Evolutionary conservation across 2,329 filamentous ascomycete species (phyloP).

Genomic region (Botrytis medusae): DNA sequence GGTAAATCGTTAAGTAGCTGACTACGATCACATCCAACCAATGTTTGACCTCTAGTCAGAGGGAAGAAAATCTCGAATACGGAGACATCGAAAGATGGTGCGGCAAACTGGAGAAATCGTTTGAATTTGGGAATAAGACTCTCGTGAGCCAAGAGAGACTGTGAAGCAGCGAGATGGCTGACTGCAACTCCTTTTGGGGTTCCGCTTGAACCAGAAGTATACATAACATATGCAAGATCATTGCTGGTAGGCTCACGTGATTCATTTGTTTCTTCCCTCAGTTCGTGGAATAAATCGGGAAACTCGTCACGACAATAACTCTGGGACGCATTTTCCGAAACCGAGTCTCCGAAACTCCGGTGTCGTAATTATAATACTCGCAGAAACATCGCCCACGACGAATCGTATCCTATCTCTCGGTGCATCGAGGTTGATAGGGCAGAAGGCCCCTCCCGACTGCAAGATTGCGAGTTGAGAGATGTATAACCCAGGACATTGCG

Average conservation of each 20-base stretch:
- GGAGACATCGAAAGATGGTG: conserved; percentile 90
- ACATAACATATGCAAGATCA: conserved; percentile 81
- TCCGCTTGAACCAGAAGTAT: conserved; percentile 88
- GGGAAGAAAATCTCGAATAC: conserved; percentile 96
- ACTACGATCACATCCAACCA: conserved; percentile 68
- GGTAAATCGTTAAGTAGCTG: conserved; percentile 75
- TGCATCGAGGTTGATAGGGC: conserved; percentile 76
- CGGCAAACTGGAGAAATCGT: conserved; percentile 87
- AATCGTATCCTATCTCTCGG: conserved; percentile 76
- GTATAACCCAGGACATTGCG: conserved; percentile 77
- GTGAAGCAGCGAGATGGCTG: conserved; percentile 76
- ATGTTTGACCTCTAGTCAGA: conserved; percentile 67
- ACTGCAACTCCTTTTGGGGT: conserved; percentile 84
- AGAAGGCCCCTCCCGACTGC: conserved; percentile 82
- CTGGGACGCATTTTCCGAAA: conserved; percentile 42
- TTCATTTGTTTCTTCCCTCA: neutral
- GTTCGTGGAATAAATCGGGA: conserved; percentile 26
- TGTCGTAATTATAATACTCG: conserved; percentile 66
- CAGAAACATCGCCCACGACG: conserved; percentile 74
- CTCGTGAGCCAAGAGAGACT: conserved; percentile 80
- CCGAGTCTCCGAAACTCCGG: conserved; percentile 44
- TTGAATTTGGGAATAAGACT: conserved; percentile 71
- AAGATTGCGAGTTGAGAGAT: conserved; percentile 74
- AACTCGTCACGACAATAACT: conserved; percentile 46
- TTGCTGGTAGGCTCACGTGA: conserved; percentile 26